Conservation (phyloP, 345 rosid species). For the Tarenaya hassleriana region DNA sequence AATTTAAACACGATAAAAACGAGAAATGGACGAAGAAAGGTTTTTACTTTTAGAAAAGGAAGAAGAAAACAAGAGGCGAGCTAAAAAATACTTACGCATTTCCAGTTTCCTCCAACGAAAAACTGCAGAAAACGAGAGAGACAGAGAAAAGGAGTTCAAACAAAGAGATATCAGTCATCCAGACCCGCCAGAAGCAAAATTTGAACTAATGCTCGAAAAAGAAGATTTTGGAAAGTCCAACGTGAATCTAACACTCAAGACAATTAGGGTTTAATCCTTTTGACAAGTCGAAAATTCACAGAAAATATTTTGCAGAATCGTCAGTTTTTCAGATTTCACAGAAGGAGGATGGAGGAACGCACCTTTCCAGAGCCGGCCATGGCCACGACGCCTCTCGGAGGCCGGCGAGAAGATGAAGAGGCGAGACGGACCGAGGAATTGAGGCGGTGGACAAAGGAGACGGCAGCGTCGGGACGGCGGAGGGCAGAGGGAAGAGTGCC, state of each 20-base stretch:
- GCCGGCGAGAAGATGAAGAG: slow-evolving; percentile 47
- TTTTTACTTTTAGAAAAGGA: too few relatives aligned
- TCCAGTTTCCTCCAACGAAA: slow-evolving; percentile 99
- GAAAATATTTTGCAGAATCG: too few relatives aligned
- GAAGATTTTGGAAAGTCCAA: not conserved
- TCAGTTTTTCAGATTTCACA: not conserved
- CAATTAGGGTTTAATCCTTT: too few relatives aligned
- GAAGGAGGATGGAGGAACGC: not conserved
- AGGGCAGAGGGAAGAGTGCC: slow-evolving; percentile 47
- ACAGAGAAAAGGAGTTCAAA: slow-evolving; percentile 9
- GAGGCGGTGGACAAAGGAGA: slow-evolving; percentile 34
- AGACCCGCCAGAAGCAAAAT: not conserved
- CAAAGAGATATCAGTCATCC: not conserved
- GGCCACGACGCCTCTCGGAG: slow-evolving; percentile 53
- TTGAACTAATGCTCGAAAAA: too few relatives aligned
- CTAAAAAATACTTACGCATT: slow-evolving; percentile 66
- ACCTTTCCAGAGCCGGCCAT: slow-evolving; percentile 98
- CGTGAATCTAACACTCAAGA: too few relatives aligned
- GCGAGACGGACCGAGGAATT: slow-evolving; percentile 43
- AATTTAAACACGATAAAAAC: slow-evolving; percentile 4
- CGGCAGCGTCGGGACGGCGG: slow-evolving; percentile 40
- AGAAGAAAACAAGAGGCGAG: not conserved
- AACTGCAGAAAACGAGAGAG: slow-evolving; percentile 76
- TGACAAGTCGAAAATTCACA: too few relatives aligned
- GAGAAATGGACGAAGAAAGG: too few relatives aligned